Percentiles rank a stretch among this genome's conserved stretches.
Evolutionary conservation across 495 filamentous ascomycete species (phyloP).

Genomic region (Talaromyces proteolyticus): DNA sequence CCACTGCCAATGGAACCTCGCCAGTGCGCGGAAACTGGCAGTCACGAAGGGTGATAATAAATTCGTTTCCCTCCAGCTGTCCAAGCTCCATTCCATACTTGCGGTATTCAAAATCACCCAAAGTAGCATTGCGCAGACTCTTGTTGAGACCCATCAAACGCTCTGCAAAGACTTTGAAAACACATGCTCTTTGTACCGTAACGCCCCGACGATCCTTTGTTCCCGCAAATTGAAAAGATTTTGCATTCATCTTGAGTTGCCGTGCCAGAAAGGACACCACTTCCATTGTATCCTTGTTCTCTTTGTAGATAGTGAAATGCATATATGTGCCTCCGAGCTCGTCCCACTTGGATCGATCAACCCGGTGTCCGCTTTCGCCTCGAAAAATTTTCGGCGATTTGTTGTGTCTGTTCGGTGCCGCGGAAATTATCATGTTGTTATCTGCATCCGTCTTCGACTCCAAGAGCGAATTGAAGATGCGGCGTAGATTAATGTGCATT

Average conservation of each 20-base stretch:
- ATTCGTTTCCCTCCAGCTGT: slow-evolving; percentile 83
- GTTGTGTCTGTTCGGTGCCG: slow-evolving; percentile 36
- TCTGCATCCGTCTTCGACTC: slow-evolving; percentile 56
- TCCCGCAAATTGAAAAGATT: slow-evolving; percentile 77
- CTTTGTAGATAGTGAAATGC: slow-evolving; percentile 94
- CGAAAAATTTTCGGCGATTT: slow-evolving; percentile 23
- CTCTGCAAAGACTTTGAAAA: slow-evolving; percentile 56
- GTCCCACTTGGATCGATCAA: slow-evolving; percentile 44
- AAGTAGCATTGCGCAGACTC: slow-evolving; percentile 51
- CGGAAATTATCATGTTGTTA: slow-evolving; percentile 54
- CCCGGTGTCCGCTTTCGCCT: slow-evolving; percentile 16
- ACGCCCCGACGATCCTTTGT: slow-evolving; percentile 91
- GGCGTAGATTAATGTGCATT: slow-evolving; percentile 61
- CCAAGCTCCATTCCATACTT: slow-evolving; percentile 69
- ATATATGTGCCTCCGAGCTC: slow-evolving; percentile 73
- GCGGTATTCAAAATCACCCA: slow-evolving; percentile 66
- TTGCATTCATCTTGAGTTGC: slow-evolving; percentile 59
- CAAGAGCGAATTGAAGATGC: slow-evolving; percentile 60
- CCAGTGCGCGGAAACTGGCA: slow-evolving; percentile 56
- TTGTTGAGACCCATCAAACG: slow-evolving; percentile 57
- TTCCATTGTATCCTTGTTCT: slow-evolving; percentile 98
- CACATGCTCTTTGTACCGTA: slow-evolving; percentile 79
- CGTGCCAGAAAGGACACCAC: slow-evolving; percentile 66
- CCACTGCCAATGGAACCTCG: slow-evolving; percentile 25
- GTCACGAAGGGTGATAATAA: slow-evolving; percentile 82